Evolutionary conservation across 2,329 filamentous ascomycete species (phyloP).

Genomic region (Penicillium digitatum): DNA sequence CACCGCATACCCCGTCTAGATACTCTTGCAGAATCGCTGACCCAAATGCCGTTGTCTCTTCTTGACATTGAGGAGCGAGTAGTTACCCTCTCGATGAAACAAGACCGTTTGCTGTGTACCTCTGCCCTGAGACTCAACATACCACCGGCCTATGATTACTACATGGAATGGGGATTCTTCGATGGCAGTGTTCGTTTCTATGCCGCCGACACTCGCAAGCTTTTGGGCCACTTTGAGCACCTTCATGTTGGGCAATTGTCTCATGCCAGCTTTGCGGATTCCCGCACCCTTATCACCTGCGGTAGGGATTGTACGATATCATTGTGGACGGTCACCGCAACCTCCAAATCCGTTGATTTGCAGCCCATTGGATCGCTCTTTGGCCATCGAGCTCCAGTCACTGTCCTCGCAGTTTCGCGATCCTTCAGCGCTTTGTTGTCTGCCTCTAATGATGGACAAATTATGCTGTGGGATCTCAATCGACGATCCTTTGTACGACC

Average conservation of each 20-base stretch:
- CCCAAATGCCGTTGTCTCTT: slow-evolving; percentile 72
- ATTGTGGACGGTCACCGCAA: slow-evolving; percentile 68
- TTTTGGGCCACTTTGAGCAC: slow-evolving; percentile 87
- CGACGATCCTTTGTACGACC: slow-evolving; percentile 79
- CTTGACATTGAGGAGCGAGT: slow-evolving; percentile 76
- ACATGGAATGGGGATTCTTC: slow-evolving; percentile 92
- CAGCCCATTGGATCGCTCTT: slow-evolving; percentile 76
- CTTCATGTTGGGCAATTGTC: slow-evolving; percentile 88
- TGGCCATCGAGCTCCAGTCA: slow-evolving; percentile 81
- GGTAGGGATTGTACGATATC: slow-evolving; percentile 90
- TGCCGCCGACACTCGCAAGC: slow-evolving; percentile 73
- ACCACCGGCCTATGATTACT: slow-evolving; percentile 80
- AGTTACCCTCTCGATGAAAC: slow-evolving; percentile 69
- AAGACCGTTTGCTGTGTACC: slow-evolving; percentile 78
- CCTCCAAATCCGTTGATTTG: slow-evolving; percentile 70
- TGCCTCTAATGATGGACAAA: slow-evolving; percentile 73
- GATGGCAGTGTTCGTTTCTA: slow-evolving; percentile 93
- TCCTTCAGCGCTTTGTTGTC: slow-evolving; percentile 86
- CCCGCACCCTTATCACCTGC: slow-evolving; percentile 83
- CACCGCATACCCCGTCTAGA: slow-evolving; percentile 69
- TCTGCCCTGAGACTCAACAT: slow-evolving; percentile 83
- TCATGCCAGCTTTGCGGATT: slow-evolving; percentile 78
- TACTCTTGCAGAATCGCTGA: slow-evolving; percentile 69
- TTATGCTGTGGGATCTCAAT: slow-evolving; percentile 93
- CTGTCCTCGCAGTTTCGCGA: slow-evolving; percentile 75